A percentile compares a stretch with the other conserved stretches of the same genome.
These are phyloP conservation scores for Tetratostichococcus sp. DNA, from an alignment of 139 green algal genomes.

Conservation along the genomic window DNA sequence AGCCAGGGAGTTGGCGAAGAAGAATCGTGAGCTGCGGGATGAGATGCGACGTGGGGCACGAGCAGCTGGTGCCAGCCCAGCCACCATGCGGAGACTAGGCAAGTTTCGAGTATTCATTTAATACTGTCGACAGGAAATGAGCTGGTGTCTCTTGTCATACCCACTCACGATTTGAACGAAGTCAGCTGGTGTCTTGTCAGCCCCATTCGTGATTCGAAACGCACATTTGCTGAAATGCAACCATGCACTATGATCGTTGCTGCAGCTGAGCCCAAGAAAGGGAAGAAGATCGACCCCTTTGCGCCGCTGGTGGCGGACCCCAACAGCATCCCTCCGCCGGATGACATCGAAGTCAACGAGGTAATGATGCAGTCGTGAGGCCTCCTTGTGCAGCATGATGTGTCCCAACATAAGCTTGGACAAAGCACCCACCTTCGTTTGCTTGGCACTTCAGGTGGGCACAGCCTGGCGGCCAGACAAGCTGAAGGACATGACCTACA, in stretches of 20 bases:
- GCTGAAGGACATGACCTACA: conserved; percentile 69
- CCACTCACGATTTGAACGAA: too few relatives aligned
- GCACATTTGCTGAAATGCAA: background rate
- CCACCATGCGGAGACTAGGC: background rate
- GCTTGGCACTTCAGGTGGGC: conserved; percentile 1
- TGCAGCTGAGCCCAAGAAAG: conserved; percentile 17
- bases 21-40: background rate
- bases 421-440: background rate
- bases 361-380: too few relatives aligned
- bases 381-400: too few relatives aligned
- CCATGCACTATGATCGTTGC: background rate
- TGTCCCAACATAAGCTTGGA: too few relatives aligned
- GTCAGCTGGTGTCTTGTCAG: too few relatives aligned
- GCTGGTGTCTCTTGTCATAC: too few relatives aligned
- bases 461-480: conserved; percentile 40
- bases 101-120: too few relatives aligned
- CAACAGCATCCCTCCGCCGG: background rate
- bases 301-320: conserved; percentile 14
- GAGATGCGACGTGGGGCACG: background rate
- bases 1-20: too few relatives aligned
- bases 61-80: background rate
- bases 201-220: background rate
- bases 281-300: conserved; percentile 11
- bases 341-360: background rate
- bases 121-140: too few relatives aligned